Conservation (phyloP, 345 rosid species). For the Syzygium aromaticum region DNA sequence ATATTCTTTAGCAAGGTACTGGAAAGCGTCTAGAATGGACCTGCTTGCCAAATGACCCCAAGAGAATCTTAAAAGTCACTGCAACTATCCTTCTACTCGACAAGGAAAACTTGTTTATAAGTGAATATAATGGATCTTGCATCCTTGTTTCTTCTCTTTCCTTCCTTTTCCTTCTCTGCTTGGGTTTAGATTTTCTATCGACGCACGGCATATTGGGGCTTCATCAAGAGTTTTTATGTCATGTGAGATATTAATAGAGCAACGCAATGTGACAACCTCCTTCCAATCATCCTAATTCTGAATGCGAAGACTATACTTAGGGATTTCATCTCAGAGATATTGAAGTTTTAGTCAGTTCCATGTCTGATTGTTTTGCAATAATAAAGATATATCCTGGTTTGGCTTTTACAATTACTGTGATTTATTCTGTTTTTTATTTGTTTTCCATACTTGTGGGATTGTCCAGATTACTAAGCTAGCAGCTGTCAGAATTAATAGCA, state of each 20-base stretch:
- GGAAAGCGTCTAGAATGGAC: neutral
- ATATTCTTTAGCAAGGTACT: conserved; percentile 82
- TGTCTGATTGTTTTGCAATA: neutral
- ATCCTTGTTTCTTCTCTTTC: neutral
- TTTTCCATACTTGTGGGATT: neutral
- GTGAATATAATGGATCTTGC: neutral
- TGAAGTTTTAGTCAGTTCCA: neutral
- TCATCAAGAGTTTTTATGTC: neutral
- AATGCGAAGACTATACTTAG: neutral
- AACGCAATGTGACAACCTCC: neutral
- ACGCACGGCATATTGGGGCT: neutral
- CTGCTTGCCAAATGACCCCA: neutral
- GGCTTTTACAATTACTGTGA: neutral
- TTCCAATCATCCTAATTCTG: neutral
- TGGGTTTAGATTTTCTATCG: neutral
- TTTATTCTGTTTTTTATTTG: neutral
- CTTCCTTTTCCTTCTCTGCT: neutral
- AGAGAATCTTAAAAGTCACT: neutral
- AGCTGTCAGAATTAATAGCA: conserved; percentile 75
- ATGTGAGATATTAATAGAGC: neutral
- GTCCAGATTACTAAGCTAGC: conserved; percentile 72
- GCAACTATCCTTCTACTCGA: neutral
- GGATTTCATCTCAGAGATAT: neutral
- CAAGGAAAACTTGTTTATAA: neutral
- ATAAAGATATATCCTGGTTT: neutral